A percentile compares a stretch with the other conserved stretches of the same genome.
Evolutionary conservation across 495 filamentous ascomycete genomes (phyloP).

Genomic region (Xanthoparmelia taractica): DNA sequence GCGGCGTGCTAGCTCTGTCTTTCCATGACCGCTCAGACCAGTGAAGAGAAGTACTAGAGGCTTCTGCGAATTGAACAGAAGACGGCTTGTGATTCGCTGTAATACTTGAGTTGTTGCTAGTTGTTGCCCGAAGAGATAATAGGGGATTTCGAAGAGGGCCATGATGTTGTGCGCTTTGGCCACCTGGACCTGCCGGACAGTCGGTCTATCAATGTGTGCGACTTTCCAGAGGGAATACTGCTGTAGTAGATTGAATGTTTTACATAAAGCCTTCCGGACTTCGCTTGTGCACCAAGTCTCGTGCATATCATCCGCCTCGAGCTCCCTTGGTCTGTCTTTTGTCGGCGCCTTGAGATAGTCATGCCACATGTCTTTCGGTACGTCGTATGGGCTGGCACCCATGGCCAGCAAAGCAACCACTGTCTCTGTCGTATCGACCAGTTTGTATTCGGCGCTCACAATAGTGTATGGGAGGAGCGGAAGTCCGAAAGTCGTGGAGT

Average conservation of each 20-base stretch:
- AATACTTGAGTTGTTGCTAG: constrained; percentile 32
- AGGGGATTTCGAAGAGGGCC: constrained; percentile 36
- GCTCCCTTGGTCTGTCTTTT: neutral
- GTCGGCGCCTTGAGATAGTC: constrained; percentile 15
- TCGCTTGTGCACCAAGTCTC: constrained; percentile 13
- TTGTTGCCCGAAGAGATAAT: constrained; percentile 42
- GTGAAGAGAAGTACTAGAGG: constrained; percentile 41
- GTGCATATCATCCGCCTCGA: neutral
- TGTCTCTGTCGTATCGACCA: constrained; percentile 16
- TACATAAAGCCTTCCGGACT: constrained; percentile 25
- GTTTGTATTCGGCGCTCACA: constrained; percentile 16
- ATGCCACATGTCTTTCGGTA: constrained; percentile 25
- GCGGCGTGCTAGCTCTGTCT: constrained; percentile 41
- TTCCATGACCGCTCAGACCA: constrained; percentile 48
- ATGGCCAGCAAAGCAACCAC: constrained; percentile 20
- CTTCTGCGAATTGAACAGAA: constrained; percentile 11
- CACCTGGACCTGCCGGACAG: constrained; percentile 31
- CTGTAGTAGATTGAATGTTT: constrained; percentile 38
- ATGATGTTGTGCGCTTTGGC: constrained; percentile 29
- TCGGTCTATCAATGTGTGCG: constrained; percentile 24
- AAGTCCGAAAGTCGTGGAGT: neutral
- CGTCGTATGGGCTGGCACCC: constrained; percentile 16
- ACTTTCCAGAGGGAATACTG: constrained; percentile 40
- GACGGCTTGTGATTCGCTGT: constrained; percentile 30
- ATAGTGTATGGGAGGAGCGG: constrained; percentile 18